phyloP scores from a whole-genome alignment of 768 basidiomycete species.

The Dentipellis sp. region DNA sequence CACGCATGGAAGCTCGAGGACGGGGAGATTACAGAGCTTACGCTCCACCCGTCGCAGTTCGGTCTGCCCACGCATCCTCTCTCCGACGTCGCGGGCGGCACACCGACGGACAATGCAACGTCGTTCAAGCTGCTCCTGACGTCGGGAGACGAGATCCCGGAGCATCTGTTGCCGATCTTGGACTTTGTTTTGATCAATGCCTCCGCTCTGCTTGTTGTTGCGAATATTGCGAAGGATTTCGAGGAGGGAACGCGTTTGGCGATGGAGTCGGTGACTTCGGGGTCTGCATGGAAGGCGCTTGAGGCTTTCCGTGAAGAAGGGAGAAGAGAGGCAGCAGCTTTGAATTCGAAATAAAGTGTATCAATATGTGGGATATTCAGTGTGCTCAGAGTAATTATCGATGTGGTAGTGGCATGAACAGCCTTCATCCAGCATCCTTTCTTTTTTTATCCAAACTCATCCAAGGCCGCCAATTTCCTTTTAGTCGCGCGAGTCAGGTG shows the following conservation, averaged over 20 bases:
- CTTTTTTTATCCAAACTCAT: background rate
- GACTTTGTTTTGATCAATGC: conserved; percentile 91
- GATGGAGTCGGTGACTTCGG: conserved; percentile 46
- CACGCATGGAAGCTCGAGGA: conserved; percentile 74
- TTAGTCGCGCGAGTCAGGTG: background rate
- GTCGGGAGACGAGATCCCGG: conserved; percentile 46
- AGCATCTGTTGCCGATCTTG: conserved; percentile 49
- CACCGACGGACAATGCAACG: conserved; percentile 73
- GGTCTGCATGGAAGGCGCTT: conserved; percentile 31
- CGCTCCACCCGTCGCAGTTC: conserved; percentile 66
- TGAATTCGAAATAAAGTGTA: too few relatives aligned
- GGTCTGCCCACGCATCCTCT: conserved; percentile 70
- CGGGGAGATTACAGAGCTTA: conserved; percentile 51
- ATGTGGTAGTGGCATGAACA: background rate
- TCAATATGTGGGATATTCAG: too few relatives aligned
- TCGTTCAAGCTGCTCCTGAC: conserved; percentile 59
- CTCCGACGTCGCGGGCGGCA: conserved; percentile 56
- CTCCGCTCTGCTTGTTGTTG: conserved; percentile 78
- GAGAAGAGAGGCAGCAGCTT: background rate
- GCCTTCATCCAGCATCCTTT: background rate
- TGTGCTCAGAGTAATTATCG: too few relatives aligned
- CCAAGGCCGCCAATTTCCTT: background rate
- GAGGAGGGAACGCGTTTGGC: conserved; percentile 67
- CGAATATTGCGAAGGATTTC: conserved; percentile 63
- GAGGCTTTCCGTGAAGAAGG: conserved; percentile 6